These are phyloP conservation scores for Lachnellula cervina DNA, from an alignment of 2,329 filamentous ascomycete species.

Conservation along the genomic window DNA sequence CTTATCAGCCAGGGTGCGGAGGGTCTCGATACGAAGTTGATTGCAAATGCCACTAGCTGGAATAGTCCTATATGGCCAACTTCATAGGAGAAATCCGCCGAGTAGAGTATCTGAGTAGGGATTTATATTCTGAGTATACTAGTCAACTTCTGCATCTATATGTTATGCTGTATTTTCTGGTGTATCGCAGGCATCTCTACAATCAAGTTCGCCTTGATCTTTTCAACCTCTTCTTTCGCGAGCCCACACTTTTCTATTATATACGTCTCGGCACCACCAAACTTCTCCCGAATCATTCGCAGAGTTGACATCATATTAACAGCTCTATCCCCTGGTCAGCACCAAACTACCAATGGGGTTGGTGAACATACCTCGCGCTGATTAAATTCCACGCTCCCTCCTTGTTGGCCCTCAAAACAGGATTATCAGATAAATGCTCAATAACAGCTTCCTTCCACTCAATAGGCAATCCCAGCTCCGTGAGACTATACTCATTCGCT, in stretches of 20 bases:
- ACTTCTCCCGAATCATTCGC: slow-evolving; percentile 52
- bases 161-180: slow-evolving; percentile 3
- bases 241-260: slow-evolving; percentile 55
- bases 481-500: slow-evolving; percentile 66
- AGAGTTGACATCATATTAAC: slow-evolving; percentile 49
- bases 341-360: neutral
- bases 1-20: slow-evolving; percentile 13
- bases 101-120: neutral
- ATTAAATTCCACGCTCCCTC: slow-evolving; percentile 41
- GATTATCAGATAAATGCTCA: slow-evolving; percentile 44
- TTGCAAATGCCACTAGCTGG: slow-evolving; percentile 12
- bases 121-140: neutral
- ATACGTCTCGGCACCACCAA: slow-evolving; percentile 61
- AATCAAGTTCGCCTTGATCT: slow-evolving; percentile 46
- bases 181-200: slow-evolving; percentile 24
- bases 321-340: slow-evolving; percentile 25
- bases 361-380: slow-evolving; percentile 29
- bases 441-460: slow-evolving; percentile 49
- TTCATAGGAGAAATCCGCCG: neutral
- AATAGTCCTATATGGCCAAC: slow-evolving; percentile 18
- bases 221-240: slow-evolving; percentile 48
- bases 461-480: slow-evolving; percentile 52
- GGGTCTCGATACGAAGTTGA: slow-evolving; percentile 17
- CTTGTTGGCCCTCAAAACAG: slow-evolving; percentile 38
- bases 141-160: slow-evolving; percentile 7